Evolutionary conservation across 1,284 basidiomycete genomes (phyloP).

Genomic region (Phylloporus gajari): DNA sequence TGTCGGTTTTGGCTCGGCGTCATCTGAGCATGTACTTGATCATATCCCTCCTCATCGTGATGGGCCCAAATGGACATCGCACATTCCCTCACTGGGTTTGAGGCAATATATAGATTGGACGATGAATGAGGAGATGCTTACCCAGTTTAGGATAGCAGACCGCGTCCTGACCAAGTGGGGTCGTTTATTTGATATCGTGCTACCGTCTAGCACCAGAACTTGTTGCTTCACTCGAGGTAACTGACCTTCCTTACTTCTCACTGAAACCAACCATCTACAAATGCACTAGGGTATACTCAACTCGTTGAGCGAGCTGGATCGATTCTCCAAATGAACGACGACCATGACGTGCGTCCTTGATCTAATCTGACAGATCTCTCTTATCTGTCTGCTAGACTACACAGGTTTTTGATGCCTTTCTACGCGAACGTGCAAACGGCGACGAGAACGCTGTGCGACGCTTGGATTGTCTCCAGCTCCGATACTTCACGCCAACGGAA

Average conservation of each 20-base stretch:
- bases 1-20: slow-evolving; percentile 26
- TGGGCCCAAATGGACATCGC: background rate
- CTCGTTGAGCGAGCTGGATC: slow-evolving; percentile 81
- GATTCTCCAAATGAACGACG: slow-evolving; percentile 74
- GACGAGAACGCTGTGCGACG: slow-evolving; percentile 60
- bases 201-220: slow-evolving; percentile 67
- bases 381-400: slow-evolving; percentile 61
- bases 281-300: slow-evolving; percentile 72
- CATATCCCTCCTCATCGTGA: slow-evolving; percentile 29
- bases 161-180: slow-evolving; percentile 79
- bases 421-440: slow-evolving; percentile 53
- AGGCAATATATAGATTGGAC: slow-evolving; percentile 62
- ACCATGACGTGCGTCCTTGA: slow-evolving; percentile 64
- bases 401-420: slow-evolving; percentile 66
- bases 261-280: background rate
- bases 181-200: slow-evolving; percentile 78
- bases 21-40: slow-evolving; percentile 28
- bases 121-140: slow-evolving; percentile 26
- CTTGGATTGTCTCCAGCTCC: slow-evolving; percentile 65
- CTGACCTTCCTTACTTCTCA: background rate
- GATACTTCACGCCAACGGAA: slow-evolving; percentile 79
- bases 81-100: slow-evolving; percentile 41
- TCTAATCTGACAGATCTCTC: slow-evolving; percentile 9
- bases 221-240: slow-evolving; percentile 84
- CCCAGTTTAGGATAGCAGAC: slow-evolving; percentile 60